Evolutionary conservation across 1,139 yeast species (phyloP).

Genomic region (Pichia sorboxylosa): DNA sequence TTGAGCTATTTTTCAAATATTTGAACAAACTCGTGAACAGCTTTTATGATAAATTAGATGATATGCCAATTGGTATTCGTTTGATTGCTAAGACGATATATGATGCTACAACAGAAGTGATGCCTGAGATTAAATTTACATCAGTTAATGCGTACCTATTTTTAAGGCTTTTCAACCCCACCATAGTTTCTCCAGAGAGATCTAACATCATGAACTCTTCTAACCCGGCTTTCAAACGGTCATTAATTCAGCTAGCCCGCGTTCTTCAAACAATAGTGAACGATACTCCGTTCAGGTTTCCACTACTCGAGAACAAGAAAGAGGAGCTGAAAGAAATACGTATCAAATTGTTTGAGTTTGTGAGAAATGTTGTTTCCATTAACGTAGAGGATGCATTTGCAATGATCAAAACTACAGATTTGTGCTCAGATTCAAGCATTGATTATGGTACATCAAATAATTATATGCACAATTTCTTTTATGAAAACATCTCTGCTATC

Average conservation of each 20-base stretch:
- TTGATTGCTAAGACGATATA: conserved; percentile 67
- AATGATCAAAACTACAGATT: conserved; percentile 3
- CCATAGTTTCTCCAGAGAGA: conserved; percentile 80
- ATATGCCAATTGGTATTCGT: conserved; percentile 63
- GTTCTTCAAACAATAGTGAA: conserved; percentile 83
- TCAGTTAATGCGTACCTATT: conserved; percentile 88
- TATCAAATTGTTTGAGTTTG: conserved; percentile 35
- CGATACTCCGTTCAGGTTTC: conserved; percentile 54
- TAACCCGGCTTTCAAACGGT: conserved; percentile 45
- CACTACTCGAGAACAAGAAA: conserved; percentile 32
- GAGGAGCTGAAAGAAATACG: conserved; percentile 37
- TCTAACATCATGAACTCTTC: conserved; percentile 30
- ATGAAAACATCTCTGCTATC: conserved; percentile 46
- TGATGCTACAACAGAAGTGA: conserved; percentile 48
- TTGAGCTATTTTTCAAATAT: conserved; percentile 44
- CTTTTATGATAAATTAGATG: conserved; percentile 43
- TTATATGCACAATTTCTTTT: conserved; percentile 45
- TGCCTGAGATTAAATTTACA: conserved; percentile 54
- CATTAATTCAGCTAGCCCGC: conserved; percentile 73
- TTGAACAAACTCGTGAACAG: conserved; percentile 50
- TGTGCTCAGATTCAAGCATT: background rate
- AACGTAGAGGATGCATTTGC: conserved; percentile 6
- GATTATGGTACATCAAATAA: background rate
- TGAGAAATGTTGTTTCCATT: conserved; percentile 24
- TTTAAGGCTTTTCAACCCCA: conserved; percentile 80